Evolutionary conservation across 495 filamentous ascomycete genomes (phyloP), one percentile per base, ranked within the genome.

Genomic region (Lepraria neglecta): DNA sequence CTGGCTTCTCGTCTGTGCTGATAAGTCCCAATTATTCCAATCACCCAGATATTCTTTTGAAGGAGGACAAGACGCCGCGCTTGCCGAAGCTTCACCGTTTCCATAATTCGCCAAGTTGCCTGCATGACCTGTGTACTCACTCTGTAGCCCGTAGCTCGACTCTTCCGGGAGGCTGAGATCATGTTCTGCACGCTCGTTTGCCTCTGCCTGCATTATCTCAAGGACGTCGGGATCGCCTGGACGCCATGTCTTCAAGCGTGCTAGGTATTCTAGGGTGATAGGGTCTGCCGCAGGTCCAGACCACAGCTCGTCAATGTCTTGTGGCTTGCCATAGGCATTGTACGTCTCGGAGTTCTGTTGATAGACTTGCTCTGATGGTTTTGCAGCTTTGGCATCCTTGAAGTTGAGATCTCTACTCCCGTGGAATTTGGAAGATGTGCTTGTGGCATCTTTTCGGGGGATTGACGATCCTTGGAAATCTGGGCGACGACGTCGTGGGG

Each of bases 1-100:
- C 17, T 33, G 40, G 48, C 52, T 56, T 12, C 43, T 62, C 33
- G 52, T 44, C 48, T 60, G 47, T 6, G 38, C 28, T 10, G 51
- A 50, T 33, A 45, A 40, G 21, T 53, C n/a, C 30, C 24, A 5
- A 2, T 21, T 43, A 56, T 56, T 27, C 12, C 35, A 44, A 33
- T 1, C 14, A 15, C 27, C 33, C 35, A 11, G 10, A 9, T 17
- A 40, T 4, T 42, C 35, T 42, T 56, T 56, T 17, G 38, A 24
- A 24, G 24, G 21, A 9, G 6, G 9, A 44, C n/a, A 24, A 38
- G 35, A 38, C 35, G 2, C 35, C 9, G 35, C 7, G 35, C 35
- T 12, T 38, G 7, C 35, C 12, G 35, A 38, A 7, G 12, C 12
- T 38, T 38, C 1, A 10, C 7, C 2, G 1, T 12, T 38, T 38